Conservation (phyloP, 2,329 filamentous ascomycete genomes). For the Aspergillus luchuensis region DNA sequence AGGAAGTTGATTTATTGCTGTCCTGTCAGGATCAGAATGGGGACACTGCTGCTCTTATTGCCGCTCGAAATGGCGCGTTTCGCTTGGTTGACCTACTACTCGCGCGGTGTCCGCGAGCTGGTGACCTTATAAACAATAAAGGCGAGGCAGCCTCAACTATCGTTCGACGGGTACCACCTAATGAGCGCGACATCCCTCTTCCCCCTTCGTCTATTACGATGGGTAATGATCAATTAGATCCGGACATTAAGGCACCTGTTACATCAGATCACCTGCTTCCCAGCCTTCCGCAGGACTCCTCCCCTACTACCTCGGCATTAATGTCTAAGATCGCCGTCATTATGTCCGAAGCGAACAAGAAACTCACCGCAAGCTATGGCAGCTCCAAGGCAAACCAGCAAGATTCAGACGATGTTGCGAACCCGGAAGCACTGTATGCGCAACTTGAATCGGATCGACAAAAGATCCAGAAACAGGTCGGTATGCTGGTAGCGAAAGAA, state of each 20-base stretch:
- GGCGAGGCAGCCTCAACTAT: conserved; percentile 83
- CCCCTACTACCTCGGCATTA: conserved; percentile 70
- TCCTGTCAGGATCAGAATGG: conserved; percentile 83
- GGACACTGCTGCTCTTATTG: conserved; percentile 86
- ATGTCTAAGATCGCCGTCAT: conserved; percentile 69
- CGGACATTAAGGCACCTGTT: conserved; percentile 31
- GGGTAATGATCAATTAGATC: conserved; percentile 41
- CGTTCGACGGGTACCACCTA: conserved; percentile 71
- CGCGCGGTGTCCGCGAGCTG: conserved; percentile 73
- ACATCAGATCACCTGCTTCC: conserved; percentile 31
- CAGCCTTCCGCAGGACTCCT: conserved; percentile 38
- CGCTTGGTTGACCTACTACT: conserved; percentile 68
- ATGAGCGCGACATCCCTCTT: conserved; percentile 65
- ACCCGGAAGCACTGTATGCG: conserved; percentile 44
- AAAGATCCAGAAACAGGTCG: conserved; percentile 45
- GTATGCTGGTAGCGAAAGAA: conserved; percentile 39
- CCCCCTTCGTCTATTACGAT: conserved; percentile 68
- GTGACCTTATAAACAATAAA: conserved; percentile 78
- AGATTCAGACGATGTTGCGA: conserved; percentile 43
- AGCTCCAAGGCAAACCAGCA: conserved; percentile 67
- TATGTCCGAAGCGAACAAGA: conserved; percentile 71
- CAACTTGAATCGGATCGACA: conserved; percentile 49
- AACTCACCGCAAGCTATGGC: conserved; percentile 59
- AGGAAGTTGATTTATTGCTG: conserved; percentile 75
- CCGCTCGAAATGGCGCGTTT: conserved; percentile 83